phyloP scores from a whole-genome alignment of 345 rosid genomes.

The Physaria fendleri region DNA sequence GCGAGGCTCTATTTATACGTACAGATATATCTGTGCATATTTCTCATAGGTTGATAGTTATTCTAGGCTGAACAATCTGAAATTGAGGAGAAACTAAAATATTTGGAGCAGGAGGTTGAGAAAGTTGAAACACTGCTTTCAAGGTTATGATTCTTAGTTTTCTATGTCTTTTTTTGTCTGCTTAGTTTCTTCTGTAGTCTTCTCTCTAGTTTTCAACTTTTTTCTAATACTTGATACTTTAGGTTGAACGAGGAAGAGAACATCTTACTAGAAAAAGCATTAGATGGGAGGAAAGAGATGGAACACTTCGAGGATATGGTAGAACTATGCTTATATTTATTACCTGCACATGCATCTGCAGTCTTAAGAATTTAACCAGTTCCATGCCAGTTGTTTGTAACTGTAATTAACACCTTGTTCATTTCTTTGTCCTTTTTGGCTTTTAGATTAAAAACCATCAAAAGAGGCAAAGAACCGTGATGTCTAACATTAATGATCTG shows the following conservation, averaged over 20 bases:
- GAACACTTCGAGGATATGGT: constrained; percentile 57
- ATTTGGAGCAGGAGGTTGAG: constrained; percentile 50
- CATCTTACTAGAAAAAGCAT: constrained; percentile 37
- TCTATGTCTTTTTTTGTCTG: background rate
- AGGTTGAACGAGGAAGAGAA: constrained; percentile 74
- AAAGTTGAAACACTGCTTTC: constrained; percentile 38
- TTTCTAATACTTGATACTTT: constrained; percentile 15
- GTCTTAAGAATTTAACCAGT: background rate
- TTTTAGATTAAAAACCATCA: constrained; percentile 51
- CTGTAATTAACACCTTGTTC: constrained; percentile 1
- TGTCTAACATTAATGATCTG: constrained; percentile 42
- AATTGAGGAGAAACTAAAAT: constrained; percentile 57
- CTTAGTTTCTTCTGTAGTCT: constrained; percentile 1
- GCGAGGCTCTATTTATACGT: constrained; percentile 6
- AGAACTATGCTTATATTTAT: constrained; percentile 6
- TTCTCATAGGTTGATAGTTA: constrained; percentile 21
- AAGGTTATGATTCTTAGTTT: constrained; percentile 39
- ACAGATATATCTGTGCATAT: constrained; percentile 1
- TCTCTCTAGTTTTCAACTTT: background rate
- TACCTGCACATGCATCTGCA: constrained; percentile 1
- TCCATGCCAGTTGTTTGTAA: constrained; percentile 4
- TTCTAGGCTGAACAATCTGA: constrained; percentile 84
- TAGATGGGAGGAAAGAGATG: constrained; percentile 40
- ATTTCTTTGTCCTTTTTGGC: constrained; percentile 9
- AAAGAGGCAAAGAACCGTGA: constrained; percentile 34